Evolutionary conservation across 2,329 filamentous ascomycete genomes (phyloP), one percentile per base, ranked within the genome.

Genomic region (Dactylellina parvicollis): DNA sequence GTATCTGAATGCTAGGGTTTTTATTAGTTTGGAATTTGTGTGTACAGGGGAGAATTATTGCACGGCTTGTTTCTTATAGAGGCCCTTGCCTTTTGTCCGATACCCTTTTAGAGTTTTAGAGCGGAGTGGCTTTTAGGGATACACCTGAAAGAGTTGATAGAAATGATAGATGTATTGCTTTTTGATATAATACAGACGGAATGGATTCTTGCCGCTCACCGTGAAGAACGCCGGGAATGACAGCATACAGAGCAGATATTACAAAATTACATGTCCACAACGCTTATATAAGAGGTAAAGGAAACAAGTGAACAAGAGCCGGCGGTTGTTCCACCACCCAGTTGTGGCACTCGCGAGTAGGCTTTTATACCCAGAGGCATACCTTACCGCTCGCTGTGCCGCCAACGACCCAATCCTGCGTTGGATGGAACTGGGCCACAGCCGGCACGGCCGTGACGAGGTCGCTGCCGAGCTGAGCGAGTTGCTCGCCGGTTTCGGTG

Each of bases 371-470:
- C 92, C 94, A 99, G 34, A 99, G 82, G 80, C 91, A 96, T 24
- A 98, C 81, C 81, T 98, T 98, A 1, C 95, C 95, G 79, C 92
- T 96, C 0, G 91, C 92, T 0, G 91, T 98, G 0, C 92, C 95
- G 1, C 91, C 94, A 0, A 91, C 93, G 34, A 99, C 89, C 95
- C 95, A 99, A 79, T 97, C 90, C 80, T 88, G 84, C 0, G 86
- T 91, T 0, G 91, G 90, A 80, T 99, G 95, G 77, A 98, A 95
- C 54, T 93, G 90, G 0, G 92, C 91, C 0, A 96, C 95, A 0
- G 95, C 92, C 1, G 95, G 95, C 2, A 99, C 95, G 4, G 95
- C 95, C 0, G 92, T 96, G 77, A 99, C 96, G 0, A 90, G 91
- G 0, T 96, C 92, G 0, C 92, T 92, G 0, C 89, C 92, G 0